phyloP scores from a whole-genome alignment of 192 early-diverging fungal genomes.

The Paraglomus brasilianum region DNA sequence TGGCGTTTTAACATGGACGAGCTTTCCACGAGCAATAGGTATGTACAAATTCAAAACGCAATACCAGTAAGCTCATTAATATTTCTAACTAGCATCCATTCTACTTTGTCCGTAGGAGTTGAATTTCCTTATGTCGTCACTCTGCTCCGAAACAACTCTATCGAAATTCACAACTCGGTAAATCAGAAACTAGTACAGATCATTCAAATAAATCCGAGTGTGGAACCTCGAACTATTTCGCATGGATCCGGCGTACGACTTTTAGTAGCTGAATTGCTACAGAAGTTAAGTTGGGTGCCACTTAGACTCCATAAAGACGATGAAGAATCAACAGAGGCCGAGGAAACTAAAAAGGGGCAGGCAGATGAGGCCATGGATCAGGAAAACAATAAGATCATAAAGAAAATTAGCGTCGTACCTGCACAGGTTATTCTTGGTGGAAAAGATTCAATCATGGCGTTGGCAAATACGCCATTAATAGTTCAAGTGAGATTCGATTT shows the following conservation, averaged over 20 bases:
- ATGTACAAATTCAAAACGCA: background rate
- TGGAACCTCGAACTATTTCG: slow-evolving; percentile 52
- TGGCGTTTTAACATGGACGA: slow-evolving; percentile 58
- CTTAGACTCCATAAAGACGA: background rate
- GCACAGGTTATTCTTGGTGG: slow-evolving; percentile 59
- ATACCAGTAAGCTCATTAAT: too few species aligned
- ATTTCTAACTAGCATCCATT: too few species aligned
- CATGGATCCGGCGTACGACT: slow-evolving; percentile 53
- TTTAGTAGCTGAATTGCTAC: slow-evolving; percentile 45
- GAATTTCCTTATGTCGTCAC: slow-evolving; percentile 78
- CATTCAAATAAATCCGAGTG: slow-evolving; percentile 36
- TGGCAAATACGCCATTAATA: slow-evolving; percentile 58
- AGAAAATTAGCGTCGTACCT: slow-evolving; percentile 29
- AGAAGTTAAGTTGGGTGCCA: slow-evolving; percentile 30
- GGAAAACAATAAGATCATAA: slow-evolving; percentile 22
- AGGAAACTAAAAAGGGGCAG: background rate
- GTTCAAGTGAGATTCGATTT: slow-evolving; percentile 46
- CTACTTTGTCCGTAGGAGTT: slow-evolving; percentile 44
- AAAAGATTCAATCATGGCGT: slow-evolving; percentile 55
- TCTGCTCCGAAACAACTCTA: slow-evolving; percentile 59
- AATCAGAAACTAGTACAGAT: slow-evolving; percentile 64
- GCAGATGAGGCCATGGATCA: background rate
- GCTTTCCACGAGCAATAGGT: slow-evolving; percentile 46
- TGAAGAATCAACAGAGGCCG: background rate
- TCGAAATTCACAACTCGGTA: slow-evolving; percentile 77